Evolutionary conservation across 169 alveolate species (phyloP), one percentile per base, ranked within the genome.

Genomic region (Plasmodium fragile): DNA sequence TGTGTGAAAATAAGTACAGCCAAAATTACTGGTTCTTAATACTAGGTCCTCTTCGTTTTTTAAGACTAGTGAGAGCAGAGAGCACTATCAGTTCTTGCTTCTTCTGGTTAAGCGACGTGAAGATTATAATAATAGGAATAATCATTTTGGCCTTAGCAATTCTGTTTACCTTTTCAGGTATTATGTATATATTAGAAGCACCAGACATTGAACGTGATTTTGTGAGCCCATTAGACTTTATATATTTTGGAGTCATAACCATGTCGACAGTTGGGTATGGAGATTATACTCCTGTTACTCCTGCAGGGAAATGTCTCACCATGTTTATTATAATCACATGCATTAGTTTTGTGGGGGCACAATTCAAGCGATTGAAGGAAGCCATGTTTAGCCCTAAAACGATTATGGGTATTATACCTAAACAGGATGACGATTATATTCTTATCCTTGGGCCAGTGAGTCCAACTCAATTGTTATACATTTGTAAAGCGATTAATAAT

Each of bases 201-300:
- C 97, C 97, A 4, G 94, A 83, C n/a, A 25, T 77, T 1, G 90
- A 71, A n/a, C 80, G 85, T 8, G 92, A 71, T 18, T 96, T 94
- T 84, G 78, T 89, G 1, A 92, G 69, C 4, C 97, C 97, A 3
- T 87, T 96, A 22, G 97, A 96, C 77, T 96, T 95, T 81, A 92
- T 96, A 16, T 96, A 91, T 34, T 96, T 96, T 79, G 97, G 97
- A 11, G 97, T 96, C 5, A 96, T 95, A 13, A 96, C 97, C 4
- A 95, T 96, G 96, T 96, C 96, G 8, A 96, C 97, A 7, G 97
- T 96, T 25, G 97, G 97, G 53, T 96, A 96, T 75, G 97, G 97
- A 7, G 97, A 96, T 78, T 96, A 95, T 43, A 82, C 95, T 11
- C 97, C 97, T 0, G 94, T 69, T 2, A 96, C 97, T 16, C 41